These are phyloP conservation scores for Paspalum vaginatum DNA, from an alignment of 176 grass and related monocot genomes.

Conservation along the genomic window DNA sequence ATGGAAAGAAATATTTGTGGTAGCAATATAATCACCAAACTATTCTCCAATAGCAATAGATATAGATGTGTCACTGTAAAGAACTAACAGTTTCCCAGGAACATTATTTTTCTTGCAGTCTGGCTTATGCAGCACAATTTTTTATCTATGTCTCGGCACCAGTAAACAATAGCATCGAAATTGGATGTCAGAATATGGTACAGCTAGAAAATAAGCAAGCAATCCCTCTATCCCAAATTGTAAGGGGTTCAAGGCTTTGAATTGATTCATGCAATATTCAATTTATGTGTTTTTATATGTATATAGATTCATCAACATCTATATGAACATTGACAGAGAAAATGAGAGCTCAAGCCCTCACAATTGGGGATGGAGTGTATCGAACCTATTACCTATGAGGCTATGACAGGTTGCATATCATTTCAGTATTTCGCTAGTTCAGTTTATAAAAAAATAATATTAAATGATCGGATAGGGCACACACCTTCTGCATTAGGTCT, in stretches of 20 bases:
- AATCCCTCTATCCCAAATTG: no score
- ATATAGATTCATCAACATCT: no score
- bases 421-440: constrained; percentile 11
- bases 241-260: no score
- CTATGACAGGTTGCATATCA: background rate
- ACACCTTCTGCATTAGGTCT: constrained; percentile 74
- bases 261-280: no score
- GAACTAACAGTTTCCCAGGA: constrained; percentile 21
- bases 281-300: no score
- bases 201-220: no score
- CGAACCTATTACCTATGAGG: no score
- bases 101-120: constrained; percentile 2
- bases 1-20: constrained; percentile 1
- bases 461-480: constrained; percentile 5
- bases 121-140: constrained; percentile 16
- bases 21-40: constrained; percentile 1
- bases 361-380: background rate
- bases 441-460: constrained; percentile 1
- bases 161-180: constrained; percentile 6
- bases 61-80: background rate
- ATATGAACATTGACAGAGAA: no score
- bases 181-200: background rate
- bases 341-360: no score
- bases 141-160: background rate
- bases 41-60: constrained; percentile 21